These are phyloP conservation scores for Coemansia sp. DNA, from an alignment of 192 early-diverging fungal genomes.

Conservation along the genomic window DNA sequence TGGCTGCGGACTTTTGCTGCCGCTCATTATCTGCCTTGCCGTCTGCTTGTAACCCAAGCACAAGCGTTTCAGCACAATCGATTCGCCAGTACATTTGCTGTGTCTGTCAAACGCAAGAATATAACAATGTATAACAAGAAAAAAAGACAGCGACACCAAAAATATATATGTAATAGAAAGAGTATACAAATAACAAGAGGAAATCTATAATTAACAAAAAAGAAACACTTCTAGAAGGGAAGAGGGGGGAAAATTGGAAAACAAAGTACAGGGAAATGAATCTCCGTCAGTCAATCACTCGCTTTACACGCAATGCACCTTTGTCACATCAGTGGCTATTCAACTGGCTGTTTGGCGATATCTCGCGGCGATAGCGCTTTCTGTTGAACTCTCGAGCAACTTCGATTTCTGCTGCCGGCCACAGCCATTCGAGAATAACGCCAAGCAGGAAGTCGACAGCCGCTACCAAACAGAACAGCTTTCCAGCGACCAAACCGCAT, in stretches of 20 bases:
- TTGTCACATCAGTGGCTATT: too few relatives aligned
- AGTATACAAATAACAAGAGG: conserved; percentile 2
- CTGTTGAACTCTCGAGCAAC: conserved; percentile 57
- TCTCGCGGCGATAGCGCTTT: not conserved
- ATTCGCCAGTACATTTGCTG: conserved; percentile 47
- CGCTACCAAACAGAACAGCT: conserved; percentile 85
- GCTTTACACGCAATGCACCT: too few relatives aligned
- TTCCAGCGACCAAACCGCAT: conserved; percentile 87
- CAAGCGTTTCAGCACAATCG: conserved; percentile 38
- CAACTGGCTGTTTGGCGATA: too few relatives aligned
- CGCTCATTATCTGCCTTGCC: too few relatives aligned
- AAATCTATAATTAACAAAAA: too few relatives aligned
- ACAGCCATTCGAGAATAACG: conserved; percentile 75
- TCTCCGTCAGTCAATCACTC: too few relatives aligned
- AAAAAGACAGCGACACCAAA: too few relatives aligned
- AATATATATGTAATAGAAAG: not conserved
- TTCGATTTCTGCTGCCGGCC: conserved; percentile 72
- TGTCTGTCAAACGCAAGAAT: not conserved
- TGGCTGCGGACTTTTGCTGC: not conserved
- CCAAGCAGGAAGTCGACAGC: conserved; percentile 82
- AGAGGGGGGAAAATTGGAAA: too few relatives aligned
- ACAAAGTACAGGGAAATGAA: too few relatives aligned
- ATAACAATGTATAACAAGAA: conserved; percentile 13
- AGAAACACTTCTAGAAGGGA: too few relatives aligned
- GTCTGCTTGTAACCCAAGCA: conserved; percentile 19